Evolutionary conservation across 805 yeast species (phyloP), one percentile per base, ranked within the genome.

Genomic region (Candida glaebosa): DNA sequence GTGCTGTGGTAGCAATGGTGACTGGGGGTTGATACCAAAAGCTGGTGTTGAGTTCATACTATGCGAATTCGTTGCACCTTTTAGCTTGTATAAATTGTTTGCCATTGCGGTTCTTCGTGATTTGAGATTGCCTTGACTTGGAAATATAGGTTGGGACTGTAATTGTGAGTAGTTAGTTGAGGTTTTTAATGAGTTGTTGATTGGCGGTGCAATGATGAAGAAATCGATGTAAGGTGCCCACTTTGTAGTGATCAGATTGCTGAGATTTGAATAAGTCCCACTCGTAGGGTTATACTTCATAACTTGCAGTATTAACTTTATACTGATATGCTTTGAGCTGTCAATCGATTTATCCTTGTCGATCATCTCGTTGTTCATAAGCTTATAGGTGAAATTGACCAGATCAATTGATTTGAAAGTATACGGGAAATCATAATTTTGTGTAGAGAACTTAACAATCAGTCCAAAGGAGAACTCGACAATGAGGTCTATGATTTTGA

Each of bases 211-310:
- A 44, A 52, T 53, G 19, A 63, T 52, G 41, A 58, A 56, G 47
- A 69, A 58, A 40, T 65, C 75, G 30, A 69, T 50, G 34, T 52
- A 50, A 3, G 76, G 75, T 7, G 64, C 45, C 75, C 74, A 68
- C 34, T 54, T 51, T 3, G 73, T 68, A 12, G 58, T 47, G 19
- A 69, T 65, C 16, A 46, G 46, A 43, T 54, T 53, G 37, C 67
- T 62, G 16, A 58, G 35, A 20, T 46, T 48, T n/a, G 44, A 45
- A 40, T 18, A 45, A 2, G 32, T 35, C 5, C 42, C 43, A 6
- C 38, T 28, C 2, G 12, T 36, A 2, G 38, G 35, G 31, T 44
- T 38, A 32, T 34, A 39, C 25, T 44, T 49, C 40, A 57, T 58
- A 10, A 64, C 56, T 34, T 53, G 60, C 20, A 67, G 52, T 2